Conservation (phyloP, 352 stramenopile genomes). For the Globisporangium paddicum region DNA sequence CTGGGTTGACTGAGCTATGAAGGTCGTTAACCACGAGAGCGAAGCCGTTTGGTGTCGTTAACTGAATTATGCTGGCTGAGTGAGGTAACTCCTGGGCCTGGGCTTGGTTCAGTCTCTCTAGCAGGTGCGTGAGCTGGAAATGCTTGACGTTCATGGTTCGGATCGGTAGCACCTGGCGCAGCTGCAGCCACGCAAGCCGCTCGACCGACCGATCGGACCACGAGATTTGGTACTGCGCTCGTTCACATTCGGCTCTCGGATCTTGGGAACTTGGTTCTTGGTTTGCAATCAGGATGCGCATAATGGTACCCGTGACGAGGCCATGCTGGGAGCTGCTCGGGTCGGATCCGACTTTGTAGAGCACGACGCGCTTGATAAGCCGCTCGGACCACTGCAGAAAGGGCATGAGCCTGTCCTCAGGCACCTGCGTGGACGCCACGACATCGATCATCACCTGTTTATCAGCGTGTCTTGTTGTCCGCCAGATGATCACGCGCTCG, state of each 20-base stretch:
- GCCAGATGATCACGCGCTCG: slow-evolving; percentile 51
- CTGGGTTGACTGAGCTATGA: slow-evolving; percentile 1
- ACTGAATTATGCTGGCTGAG: neutral
- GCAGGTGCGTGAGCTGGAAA: slow-evolving; percentile 44
- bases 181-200: slow-evolving; percentile 35
- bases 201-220: slow-evolving; percentile 55
- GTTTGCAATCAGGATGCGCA: slow-evolving; percentile 12
- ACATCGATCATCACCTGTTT: slow-evolving; percentile 30
- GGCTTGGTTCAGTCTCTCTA: slow-evolving; percentile 12
- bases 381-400: slow-evolving; percentile 56
- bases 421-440: slow-evolving; percentile 49
- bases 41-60: slow-evolving; percentile 26
- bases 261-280: neutral
- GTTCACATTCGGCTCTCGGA: slow-evolving; percentile 21
- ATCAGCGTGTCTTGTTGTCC: slow-evolving; percentile 21
- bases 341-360: slow-evolving; percentile 43
- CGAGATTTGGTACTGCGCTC: slow-evolving; percentile 41
- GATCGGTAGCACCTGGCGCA: slow-evolving; percentile 54
- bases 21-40: slow-evolving; percentile 28
- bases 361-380: slow-evolving; percentile 52
- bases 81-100: neutral
- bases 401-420: slow-evolving; percentile 48
- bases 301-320: slow-evolving; percentile 34
- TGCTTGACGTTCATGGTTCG: slow-evolving; percentile 68
- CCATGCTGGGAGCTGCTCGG: neutral